Conservation (phyloP, 83 land plant genomes). For the Diphasiastrum complanatum region DNA sequence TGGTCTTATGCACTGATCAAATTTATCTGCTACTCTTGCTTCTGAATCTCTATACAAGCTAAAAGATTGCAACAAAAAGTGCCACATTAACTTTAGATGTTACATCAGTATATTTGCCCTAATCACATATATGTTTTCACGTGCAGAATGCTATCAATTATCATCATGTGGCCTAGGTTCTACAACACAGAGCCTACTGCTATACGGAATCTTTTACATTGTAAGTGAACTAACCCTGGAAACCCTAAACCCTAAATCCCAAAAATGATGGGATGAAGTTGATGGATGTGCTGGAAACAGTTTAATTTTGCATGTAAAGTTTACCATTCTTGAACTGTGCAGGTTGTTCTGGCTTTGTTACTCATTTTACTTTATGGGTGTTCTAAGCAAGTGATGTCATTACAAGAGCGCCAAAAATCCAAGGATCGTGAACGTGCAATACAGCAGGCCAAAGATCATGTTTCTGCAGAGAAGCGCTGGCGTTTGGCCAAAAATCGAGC, state of each 20-base stretch:
- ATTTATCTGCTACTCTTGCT: background rate
- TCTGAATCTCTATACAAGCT: no score
- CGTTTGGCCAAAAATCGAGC: slow-evolving; percentile 59
- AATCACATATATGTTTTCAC: no score
- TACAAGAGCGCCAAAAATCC: slow-evolving; percentile 61
- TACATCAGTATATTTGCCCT: no score
- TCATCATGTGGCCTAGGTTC: slow-evolving; percentile 52
- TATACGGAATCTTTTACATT: slow-evolving; percentile 63
- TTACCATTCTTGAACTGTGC: slow-evolving; percentile 25
- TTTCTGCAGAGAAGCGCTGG: slow-evolving; percentile 67
- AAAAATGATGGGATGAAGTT: background rate
- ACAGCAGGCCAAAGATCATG: slow-evolving; percentile 56
- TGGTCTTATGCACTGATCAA: background rate
- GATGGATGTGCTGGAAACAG: background rate
- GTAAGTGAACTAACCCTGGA: slow-evolving; percentile 33
- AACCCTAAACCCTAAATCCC: background rate
- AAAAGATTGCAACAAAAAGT: no score
- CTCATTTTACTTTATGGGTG: slow-evolving; percentile 73
- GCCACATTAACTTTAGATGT: no score
- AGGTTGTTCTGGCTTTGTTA: slow-evolving; percentile 52
- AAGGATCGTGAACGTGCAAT: slow-evolving; percentile 79
- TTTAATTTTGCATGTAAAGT: no score
- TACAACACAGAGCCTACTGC: slow-evolving; percentile 53
- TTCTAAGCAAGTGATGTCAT: slow-evolving; percentile 66
- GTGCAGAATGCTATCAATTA: slow-evolving; percentile 77